Base-by-base conservation (phyloP, 768 basidiomycete species). In the Krasilnikovozyma curviuscula region DNA sequence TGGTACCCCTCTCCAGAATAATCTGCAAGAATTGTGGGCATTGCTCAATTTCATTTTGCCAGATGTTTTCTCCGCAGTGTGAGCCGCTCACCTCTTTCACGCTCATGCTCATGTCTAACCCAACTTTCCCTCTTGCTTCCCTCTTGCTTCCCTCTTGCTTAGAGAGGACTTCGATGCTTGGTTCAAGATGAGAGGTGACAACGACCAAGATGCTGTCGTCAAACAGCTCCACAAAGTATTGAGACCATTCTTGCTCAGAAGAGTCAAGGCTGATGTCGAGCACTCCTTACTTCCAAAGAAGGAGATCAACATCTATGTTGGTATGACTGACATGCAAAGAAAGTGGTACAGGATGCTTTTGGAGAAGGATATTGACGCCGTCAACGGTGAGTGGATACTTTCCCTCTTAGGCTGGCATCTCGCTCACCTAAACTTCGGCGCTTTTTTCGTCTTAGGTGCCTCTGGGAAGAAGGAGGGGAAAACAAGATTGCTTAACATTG, bases 381-480 rank as follows among this genome's bases (percentile, higher is more conserved):
- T 98, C 34, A 95, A 95, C 60, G 88, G 88, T 76, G 30, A 32
- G 8, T 27, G 31, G 30, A 40, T 12, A 10, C 29, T 19, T 16
- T n/a, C n/a, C n/a, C n/a, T n/a, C n/a, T n/a, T n/a, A n/a, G n/a
- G n/a, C n/a, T n/a, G n/a, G n/a, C n/a, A n/a, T n/a, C n/a, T n/a
- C n/a, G n/a, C n/a, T n/a, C n/a, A n/a, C n/a, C n/a, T n/a, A n/a
- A n/a, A n/a, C n/a, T n/a, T n/a, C n/a, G n/a, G n/a, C n/a, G n/a
- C n/a, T n/a, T n/a, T 25, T 29, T 43, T 1, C 1, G 14, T 6
- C 23, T 2, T 52, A 83, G 83, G 84, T 33, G 69, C 88, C 28
- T 83, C 84, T 2, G 86, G 89, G 7, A 95, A 93, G 73, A 97
- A 97, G 62, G 93, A 98, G 63, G 91, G 91, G 47, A 98, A 97